A percentile compares a stretch with the other conserved stretches of the same genome.
Evolutionary conservation across 179 eudicot genomes (phyloP).

Genomic region (Gypsophila paniculata): DNA sequence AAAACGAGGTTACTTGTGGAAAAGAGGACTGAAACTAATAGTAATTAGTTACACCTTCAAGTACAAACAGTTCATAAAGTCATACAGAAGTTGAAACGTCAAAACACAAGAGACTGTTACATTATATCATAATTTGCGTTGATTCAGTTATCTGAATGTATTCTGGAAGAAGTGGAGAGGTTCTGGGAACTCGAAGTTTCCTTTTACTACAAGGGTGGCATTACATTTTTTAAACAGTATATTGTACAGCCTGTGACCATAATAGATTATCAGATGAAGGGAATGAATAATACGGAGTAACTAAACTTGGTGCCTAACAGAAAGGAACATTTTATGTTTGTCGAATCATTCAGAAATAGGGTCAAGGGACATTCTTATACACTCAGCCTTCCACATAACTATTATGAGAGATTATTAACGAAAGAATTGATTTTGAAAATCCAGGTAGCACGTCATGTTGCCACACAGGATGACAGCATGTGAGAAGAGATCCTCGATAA

Average conservation of each 20-base stretch:
- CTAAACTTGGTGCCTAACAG: no score
- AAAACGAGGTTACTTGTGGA: conserved; percentile 13
- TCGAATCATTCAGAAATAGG: neutral
- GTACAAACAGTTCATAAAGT: neutral
- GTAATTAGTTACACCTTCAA: neutral
- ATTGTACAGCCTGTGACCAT: neutral
- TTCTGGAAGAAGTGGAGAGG: neutral
- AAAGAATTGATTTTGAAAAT: neutral
- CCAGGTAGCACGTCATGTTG: neutral
- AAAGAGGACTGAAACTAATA: conserved; percentile 20
- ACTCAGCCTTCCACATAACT: neutral
- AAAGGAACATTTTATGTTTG: neutral
- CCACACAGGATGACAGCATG: neutral
- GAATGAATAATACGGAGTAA: neutral
- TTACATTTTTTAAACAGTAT: neutral
- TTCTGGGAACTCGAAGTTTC: neutral
- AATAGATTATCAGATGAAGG: neutral
- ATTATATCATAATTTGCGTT: neutral
- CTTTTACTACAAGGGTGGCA: neutral
- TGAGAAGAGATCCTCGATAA: neutral
- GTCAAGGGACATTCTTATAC: neutral
- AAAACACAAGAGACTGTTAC: neutral
- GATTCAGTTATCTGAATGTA: neutral
- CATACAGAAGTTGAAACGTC: neutral
- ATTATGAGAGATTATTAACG: neutral